Evolutionary conservation across 1,284 basidiomycete genomes (phyloP), one percentile per base, ranked within the genome.

Genomic region (Tilletia walkeri): DNA sequence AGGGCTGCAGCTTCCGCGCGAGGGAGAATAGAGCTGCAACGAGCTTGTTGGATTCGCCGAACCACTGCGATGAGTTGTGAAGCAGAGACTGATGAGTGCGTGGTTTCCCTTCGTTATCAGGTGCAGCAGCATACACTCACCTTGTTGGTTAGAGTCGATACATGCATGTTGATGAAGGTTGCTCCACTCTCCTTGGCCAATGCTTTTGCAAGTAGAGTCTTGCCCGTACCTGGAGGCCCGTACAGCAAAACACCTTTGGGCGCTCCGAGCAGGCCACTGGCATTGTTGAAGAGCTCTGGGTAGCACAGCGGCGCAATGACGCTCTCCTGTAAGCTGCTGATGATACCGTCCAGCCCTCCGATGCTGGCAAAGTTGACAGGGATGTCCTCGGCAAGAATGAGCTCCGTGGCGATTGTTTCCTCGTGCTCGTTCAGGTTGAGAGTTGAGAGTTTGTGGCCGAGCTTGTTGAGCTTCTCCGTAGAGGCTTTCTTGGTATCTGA

Each of bases 21-120:
- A 92, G 86, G 6, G 89, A 88, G 84, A 92, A 92, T 50, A 91
- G 84, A 0, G 91, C 95, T 0, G 83, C 74, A 10, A 99, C 94
- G 66, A 99, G 90, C 85, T 98, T 99, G 85, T 99, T 99, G 12
- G 92, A 94, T 85, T 99, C 95, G 69, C 95, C 96, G 78, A 95
- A 98, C 95, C 94, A 97, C 85, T 95, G 95, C 92, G 24, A 87
- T 2, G 89, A 89, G 89, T 4, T 90, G 90, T 3, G 91, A 89
- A 90, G 85, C 20, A 16, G 94, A 45, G 34, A 50, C 16, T 10
- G 39, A 34, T 34, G 38, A 48, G 34, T 12, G 34, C 50, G 38
- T 10, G 16, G 14, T 45, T 45, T 45, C 14, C 41, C 24, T 30
- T 45, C 41, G 3, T 45, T 45, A 45, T 45, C 41, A 45, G 41